Base-by-base conservation (phyloP, 2,329 filamentous ascomycete species). In the Blastomyces percursus region DNA sequence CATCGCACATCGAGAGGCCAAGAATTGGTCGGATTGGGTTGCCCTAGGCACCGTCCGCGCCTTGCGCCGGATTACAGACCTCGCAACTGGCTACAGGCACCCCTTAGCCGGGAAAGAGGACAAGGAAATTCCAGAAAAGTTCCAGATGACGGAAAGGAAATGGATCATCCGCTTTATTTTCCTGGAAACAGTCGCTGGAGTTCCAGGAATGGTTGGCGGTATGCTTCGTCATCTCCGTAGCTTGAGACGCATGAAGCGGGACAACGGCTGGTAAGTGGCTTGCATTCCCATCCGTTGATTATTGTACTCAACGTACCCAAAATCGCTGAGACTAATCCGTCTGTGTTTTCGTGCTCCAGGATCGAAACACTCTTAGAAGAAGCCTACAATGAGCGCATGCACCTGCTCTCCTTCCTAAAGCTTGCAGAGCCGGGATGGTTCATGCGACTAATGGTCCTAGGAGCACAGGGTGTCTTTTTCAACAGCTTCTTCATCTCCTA, bases 141-240 rank as follows among this genome's bases (percentile, higher is more conserved):
- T 84, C 70, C 73, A 74, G 42, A 90, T 90, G 80, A 94, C 85
- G 0, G 92, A 96, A 73, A 80, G 86, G 5, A 94, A 97, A 77
- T 99, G 94, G 87, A 81, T 96, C 69, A 84, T 89, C 58, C 84
- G 93, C 7, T 93, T 96, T 71, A 84, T 99, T 68, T 99, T 99
- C 75, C 82, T 99, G 42, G 94, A 99, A 75, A 92, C 88, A 58
- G 90, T 99, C 48, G 94, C 94, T 14, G 94, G 91, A 42, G 94
- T 97, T 0, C 94, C 94, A 0, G 94, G 94, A 8, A 97, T 97
- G 91, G 93, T 97, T 0, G 94, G 88, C 0, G 94, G 91, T 27
- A 96, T 96, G 89, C 80, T 97, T 19, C 82, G 94, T 42, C 94
- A 99, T 76, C 81, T 97, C 46, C 86, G 88, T 72, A 92, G 46